phyloP scores from a whole-genome alignment of 768 basidiomycete genomes.

The Leccinum truebloodii region DNA sequence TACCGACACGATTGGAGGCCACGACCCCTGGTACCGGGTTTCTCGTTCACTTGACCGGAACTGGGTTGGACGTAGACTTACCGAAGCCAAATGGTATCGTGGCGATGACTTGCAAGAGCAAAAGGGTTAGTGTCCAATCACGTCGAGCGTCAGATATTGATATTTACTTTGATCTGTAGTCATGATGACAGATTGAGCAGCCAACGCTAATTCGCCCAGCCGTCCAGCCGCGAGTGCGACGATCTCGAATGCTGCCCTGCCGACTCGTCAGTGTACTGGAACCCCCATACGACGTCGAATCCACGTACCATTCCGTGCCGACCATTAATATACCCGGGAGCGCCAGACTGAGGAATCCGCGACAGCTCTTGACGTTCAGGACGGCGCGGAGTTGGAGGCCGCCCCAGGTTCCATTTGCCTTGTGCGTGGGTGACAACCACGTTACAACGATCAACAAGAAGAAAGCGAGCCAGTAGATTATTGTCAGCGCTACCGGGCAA shows the following conservation, averaged over 20 bases:
- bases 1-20: slow-evolving; percentile 71
- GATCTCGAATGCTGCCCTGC: slow-evolving; percentile 80
- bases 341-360: slow-evolving; percentile 62
- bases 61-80: slow-evolving; percentile 13
- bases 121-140: neutral
- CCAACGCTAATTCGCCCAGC: slow-evolving; percentile 64
- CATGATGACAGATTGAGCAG: slow-evolving; percentile 80
- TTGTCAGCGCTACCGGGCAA: slow-evolving; percentile 63
- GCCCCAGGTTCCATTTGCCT: slow-evolving; percentile 62
- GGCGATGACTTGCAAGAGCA: slow-evolving; percentile 51
- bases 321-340: slow-evolving; percentile 81
- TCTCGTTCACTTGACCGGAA: neutral
- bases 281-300: neutral
- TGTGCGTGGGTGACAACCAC: slow-evolving; percentile 51
- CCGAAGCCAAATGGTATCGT: slow-evolving; percentile 77
- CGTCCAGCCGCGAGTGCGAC: slow-evolving; percentile 77
- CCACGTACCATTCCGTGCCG: slow-evolving; percentile 71
- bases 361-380: slow-evolving; percentile 51
- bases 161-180: slow-evolving; percentile 69
- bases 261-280: neutral
- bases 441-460: slow-evolving; percentile 52
- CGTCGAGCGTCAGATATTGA: slow-evolving; percentile 1
- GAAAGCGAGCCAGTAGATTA: slow-evolving; percentile 73
- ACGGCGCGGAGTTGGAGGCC: slow-evolving; percentile 49
- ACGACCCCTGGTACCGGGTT: slow-evolving; percentile 51